These are phyloP conservation scores for Gnaphalium uliginosum DNA, from an alignment of 129 eudicot species.

Conservation along the genomic window DNA sequence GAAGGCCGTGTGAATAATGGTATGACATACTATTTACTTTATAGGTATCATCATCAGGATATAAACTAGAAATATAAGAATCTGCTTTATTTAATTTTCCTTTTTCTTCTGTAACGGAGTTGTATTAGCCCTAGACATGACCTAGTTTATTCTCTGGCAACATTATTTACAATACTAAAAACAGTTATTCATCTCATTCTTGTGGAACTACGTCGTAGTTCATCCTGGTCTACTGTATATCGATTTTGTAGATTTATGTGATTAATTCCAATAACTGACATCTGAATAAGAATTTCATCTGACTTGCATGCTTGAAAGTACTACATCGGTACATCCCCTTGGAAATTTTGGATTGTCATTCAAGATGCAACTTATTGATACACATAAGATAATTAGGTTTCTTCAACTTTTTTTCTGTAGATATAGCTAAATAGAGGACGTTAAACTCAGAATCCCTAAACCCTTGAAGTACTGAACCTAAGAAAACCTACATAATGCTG, in stretches of 20 bases:
- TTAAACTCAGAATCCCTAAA: not conserved
- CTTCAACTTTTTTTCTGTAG: constrained; percentile 14
- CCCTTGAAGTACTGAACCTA: too few species aligned
- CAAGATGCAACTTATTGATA: constrained; percentile 20
- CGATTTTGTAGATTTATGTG: not conserved
- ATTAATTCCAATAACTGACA: not conserved
- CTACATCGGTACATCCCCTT: not conserved
- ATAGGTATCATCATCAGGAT: not conserved
- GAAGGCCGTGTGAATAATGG: not conserved
- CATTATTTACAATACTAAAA: not conserved
- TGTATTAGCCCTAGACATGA: not conserved
- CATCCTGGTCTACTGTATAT: not conserved
- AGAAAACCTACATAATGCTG: not conserved
- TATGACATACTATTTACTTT: not conserved
- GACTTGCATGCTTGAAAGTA: not conserved
- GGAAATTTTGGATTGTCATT: not conserved
- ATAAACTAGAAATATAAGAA: not conserved
- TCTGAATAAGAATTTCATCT: not conserved
- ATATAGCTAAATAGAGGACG: constrained; percentile 17
- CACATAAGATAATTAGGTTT: constrained; percentile 10
- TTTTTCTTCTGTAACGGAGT: not conserved
- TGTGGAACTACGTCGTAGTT: not conserved
- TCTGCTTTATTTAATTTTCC: not conserved
- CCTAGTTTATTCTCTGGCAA: not conserved
- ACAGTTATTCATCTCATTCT: not conserved